These are phyloP conservation scores for Turritis glabra DNA, from an alignment of 345 rosid genomes.

Conservation along the genomic window DNA sequence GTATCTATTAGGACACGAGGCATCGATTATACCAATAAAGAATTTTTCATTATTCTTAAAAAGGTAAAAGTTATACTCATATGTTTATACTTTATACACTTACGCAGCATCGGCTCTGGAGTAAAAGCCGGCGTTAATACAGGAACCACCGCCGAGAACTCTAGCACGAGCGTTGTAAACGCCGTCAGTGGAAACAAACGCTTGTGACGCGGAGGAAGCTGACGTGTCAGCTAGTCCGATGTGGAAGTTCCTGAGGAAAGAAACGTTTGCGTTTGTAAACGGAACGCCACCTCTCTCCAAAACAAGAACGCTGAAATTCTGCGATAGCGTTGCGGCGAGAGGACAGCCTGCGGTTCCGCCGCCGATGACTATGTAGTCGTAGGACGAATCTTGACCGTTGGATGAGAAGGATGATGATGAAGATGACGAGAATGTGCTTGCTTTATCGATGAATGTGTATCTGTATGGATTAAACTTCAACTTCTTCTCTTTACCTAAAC, in stretches of 20 bases:
- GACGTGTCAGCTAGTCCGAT: conserved; percentile 78
- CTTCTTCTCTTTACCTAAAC: conserved; percentile 36
- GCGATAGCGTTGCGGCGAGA: conserved; percentile 85
- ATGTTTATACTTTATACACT: not conserved
- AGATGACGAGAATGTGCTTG: conserved; percentile 71
- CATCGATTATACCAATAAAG: not conserved
- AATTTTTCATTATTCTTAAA: not conserved
- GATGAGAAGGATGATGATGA: conserved; percentile 61
- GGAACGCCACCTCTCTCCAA: conserved; percentile 98
- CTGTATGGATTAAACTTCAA: conserved; percentile 39
- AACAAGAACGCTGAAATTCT: conserved; percentile 71
- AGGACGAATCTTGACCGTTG: conserved; percentile 43
- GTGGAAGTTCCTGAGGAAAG: conserved; percentile 79
- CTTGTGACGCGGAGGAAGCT: conserved; percentile 78
- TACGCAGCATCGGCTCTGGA: conserved; percentile 74
- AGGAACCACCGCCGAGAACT: conserved; percentile 88
- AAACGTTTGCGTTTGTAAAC: conserved; percentile 81
- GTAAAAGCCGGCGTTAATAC: conserved; percentile 97
- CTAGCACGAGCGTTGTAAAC: conserved; percentile 87
- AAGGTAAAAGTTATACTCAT: not conserved
- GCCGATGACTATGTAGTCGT: conserved; percentile 87
- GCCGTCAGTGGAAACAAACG: conserved; percentile 86
- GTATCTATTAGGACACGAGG: conserved; percentile 6
- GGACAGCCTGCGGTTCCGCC: conserved; percentile 99
- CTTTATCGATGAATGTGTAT: conserved; percentile 73